These are phyloP conservation scores for Annona squamosa DNA, from an alignment of 164 flowering plant species.

Conservation along the genomic window DNA sequence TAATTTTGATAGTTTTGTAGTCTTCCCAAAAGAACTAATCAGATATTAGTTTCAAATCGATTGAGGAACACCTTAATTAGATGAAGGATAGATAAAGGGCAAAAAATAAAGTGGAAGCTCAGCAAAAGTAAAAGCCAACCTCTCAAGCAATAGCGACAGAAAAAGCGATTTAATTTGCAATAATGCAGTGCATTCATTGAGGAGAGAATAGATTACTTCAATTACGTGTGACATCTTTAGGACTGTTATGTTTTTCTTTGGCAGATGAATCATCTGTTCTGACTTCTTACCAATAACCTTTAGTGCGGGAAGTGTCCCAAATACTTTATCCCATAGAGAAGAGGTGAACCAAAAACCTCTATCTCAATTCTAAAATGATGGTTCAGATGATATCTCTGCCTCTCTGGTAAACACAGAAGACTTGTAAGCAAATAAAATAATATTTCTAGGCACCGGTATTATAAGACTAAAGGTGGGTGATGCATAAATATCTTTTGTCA, in stretches of 20 bases:
- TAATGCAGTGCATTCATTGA: not conserved
- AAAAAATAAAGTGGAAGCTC: not conserved
- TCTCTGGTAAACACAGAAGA: constrained; percentile 37
- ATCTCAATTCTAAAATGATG: constrained; percentile 84
- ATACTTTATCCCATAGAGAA: constrained; percentile 73
- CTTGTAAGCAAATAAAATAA: not conserved
- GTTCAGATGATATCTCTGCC: constrained; percentile 92
- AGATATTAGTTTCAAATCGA: not conserved
- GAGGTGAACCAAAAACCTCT: constrained; percentile 96
- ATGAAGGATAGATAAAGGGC: not conserved
- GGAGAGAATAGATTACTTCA: not conserved
- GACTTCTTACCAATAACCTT: constrained; percentile 32
- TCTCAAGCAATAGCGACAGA: not conserved
- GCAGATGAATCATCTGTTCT: constrained; percentile 23
- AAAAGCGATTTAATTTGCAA: too few relatives aligned
- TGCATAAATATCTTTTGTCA: not conserved
- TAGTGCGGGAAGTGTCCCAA: constrained; percentile 72
- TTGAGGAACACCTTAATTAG: not conserved
- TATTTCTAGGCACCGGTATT: too few relatives aligned
- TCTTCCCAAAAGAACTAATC: not conserved
- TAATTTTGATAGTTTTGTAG: not conserved
- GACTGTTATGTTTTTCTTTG: not conserved
- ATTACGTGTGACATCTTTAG: not conserved
- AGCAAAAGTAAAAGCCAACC: not conserved
- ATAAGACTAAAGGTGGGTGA: too few relatives aligned